Evolutionary conservation across 2,329 filamentous ascomycete genomes (phyloP), one percentile per base, ranked within the genome.

Genomic region (Fusarium sp.): DNA sequence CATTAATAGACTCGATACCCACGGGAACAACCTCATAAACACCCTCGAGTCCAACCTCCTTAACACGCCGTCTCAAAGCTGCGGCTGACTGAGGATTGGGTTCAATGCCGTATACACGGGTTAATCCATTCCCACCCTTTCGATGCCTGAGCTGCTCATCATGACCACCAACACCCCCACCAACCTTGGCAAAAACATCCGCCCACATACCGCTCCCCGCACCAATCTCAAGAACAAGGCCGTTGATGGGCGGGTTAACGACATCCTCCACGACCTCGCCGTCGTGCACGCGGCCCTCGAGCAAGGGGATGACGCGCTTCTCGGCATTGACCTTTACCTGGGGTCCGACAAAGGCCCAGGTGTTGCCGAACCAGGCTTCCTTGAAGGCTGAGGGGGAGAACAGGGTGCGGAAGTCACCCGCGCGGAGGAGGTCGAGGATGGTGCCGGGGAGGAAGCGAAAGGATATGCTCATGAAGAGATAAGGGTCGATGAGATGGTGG

Each of bases 121-220:
- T 85, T 64, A 89, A 73, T n/a, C 67, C 74, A 11, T 64, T 65
- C 17, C 58, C 65, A 17, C 64, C 63, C 14, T 75, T 72, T 38
- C 72, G 64, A 56, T 69, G 63, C 35, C 66, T 68, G 35, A 74
- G 17, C 15, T 82, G 70, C 80, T 66, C 71, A 40, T 59, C 54
- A 22, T 45, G 22, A 43, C 40, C 27, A 22, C 59, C 68, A 43
- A 61, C 45, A 27, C 71, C 65, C 30, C 67, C 71, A 40, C 70
- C 64, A 58, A 82, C 77, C 30, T 78, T 77, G 58, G 81, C 78
- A 64, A 91, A 90, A 20, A 91, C 80, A 38, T 87, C 84, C 5
- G 90, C 86, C 90, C 90, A 92, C 79, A 90, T 84, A 4, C 91
- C 91, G 2, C 82, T 85, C 4, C 89, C 91, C 2, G 91, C 87